These are phyloP conservation scores for Malus domestica DNA, from an alignment of 306 rosid genomes.

Conservation along the genomic window DNA sequence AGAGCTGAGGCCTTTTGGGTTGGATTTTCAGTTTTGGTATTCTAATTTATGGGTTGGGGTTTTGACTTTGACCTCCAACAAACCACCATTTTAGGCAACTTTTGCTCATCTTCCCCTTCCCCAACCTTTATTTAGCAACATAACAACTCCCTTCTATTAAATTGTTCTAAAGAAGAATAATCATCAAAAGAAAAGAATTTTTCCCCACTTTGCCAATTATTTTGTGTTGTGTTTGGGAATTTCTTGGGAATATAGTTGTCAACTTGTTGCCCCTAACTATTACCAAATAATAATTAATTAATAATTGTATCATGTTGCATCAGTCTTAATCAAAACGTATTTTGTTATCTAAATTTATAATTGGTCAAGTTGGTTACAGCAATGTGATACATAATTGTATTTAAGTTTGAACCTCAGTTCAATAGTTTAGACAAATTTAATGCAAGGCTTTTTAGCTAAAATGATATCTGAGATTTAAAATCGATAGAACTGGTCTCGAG, in stretches of 20 bases:
- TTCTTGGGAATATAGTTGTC: constrained; percentile 8
- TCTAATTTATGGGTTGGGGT: constrained; percentile 51
- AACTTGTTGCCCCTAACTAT: not conserved
- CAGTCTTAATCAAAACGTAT: too few species aligned
- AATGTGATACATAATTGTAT: too few species aligned
- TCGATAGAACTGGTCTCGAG: too few species aligned
- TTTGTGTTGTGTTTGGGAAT: not conserved
- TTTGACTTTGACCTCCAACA: constrained; percentile 75
- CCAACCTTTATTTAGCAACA: constrained; percentile 32
- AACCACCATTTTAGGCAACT: constrained; percentile 66
- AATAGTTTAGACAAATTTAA: too few species aligned
- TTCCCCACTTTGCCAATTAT: not conserved
- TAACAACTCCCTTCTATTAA: not conserved
- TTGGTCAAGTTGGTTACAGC: fast-evolving
- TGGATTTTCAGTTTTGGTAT: constrained; percentile 42
- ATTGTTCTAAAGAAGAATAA: not conserved
- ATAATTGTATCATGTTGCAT: not conserved
- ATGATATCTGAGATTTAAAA: too few species aligned
- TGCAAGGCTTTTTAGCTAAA: too few species aligned
- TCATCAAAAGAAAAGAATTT: not conserved
- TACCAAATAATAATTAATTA: not conserved
- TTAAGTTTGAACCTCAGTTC: too few species aligned
- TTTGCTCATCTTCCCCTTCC: constrained; percentile 40
- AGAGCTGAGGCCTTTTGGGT: constrained; percentile 37
- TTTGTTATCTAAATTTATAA: too few species aligned